These are phyloP conservation scores for Beauveria sp. DNA, from an alignment of 2,329 filamentous ascomycete species.

Conservation along the genomic window DNA sequence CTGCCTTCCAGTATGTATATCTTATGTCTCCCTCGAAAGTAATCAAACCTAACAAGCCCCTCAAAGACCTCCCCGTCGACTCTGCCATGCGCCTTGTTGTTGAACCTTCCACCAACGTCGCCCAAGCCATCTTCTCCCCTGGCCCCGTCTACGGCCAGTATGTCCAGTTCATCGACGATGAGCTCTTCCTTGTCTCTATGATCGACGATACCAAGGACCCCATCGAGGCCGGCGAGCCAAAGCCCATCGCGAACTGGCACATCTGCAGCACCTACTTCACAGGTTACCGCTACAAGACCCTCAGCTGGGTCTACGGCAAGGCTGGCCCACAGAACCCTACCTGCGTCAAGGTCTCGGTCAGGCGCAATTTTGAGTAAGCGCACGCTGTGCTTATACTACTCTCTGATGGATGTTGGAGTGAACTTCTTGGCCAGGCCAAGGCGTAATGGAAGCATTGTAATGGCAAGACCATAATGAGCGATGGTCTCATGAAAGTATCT, in stretches of 20 bases:
- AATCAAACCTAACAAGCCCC: not conserved
- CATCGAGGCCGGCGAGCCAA: not conserved
- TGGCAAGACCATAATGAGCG: not conserved
- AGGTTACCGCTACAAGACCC: constrained; percentile 10
- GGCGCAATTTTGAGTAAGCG: constrained; percentile 4
- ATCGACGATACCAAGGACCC: constrained; percentile 9
- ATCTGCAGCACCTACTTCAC: constrained; percentile 3
- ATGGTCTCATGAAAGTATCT: not conserved
- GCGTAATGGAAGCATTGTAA: constrained; percentile 4
- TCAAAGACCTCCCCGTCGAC: not conserved
- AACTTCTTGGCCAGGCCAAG: not conserved
- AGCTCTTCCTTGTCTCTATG: not conserved
- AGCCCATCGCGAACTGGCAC: not conserved
- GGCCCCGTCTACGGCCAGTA: not conserved
- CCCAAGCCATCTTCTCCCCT: constrained; percentile 8
- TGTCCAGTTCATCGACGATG: constrained; percentile 2
- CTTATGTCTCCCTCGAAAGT: accelerated
- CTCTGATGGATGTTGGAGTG: not conserved
- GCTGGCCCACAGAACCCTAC: constrained; percentile 9
- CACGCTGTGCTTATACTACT: not conserved
- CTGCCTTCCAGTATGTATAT: constrained; percentile 4
- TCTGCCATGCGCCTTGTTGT: not conserved
- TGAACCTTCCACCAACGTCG: constrained; percentile 7
- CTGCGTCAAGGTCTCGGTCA: constrained; percentile 10
- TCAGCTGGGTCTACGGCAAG: constrained; percentile 11